Evolutionary conservation across 176 grass and related monocot species (phyloP).

Genomic region (Musa acuminata): DNA sequence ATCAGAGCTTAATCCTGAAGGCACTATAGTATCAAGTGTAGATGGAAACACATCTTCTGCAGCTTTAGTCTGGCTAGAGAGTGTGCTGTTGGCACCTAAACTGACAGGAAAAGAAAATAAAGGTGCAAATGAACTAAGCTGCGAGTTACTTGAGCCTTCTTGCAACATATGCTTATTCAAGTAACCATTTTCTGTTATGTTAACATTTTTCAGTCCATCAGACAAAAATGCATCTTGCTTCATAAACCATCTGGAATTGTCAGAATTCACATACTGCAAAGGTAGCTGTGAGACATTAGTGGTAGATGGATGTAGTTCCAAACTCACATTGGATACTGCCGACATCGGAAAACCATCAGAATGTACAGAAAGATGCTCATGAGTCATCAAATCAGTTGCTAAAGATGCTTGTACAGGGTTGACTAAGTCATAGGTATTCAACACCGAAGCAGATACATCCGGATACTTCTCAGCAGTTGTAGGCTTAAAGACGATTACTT

Average conservation of each 20-base stretch:
- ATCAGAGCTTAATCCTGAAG: conserved; percentile 32
- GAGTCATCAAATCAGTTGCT: conserved; percentile 20
- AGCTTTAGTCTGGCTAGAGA: conserved; percentile 31
- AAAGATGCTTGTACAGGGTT: conserved; percentile 29
- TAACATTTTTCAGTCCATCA: conserved; percentile 39
- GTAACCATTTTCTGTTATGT: conserved; percentile 47
- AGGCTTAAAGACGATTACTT: conserved; percentile 81
- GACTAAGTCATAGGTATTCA: conserved; percentile 13
- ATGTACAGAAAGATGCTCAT: conserved; percentile 31
- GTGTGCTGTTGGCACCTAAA: conserved; percentile 16
- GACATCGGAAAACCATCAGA: conserved; percentile 31
- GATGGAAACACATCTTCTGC: conserved; percentile 32
- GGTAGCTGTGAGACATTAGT: conserved; percentile 19
- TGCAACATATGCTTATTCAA: conserved; percentile 33
- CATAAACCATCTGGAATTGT: conserved; percentile 33
- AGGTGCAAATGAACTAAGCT: conserved; percentile 25
- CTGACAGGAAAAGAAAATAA: conserved; percentile 28
- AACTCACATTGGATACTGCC: conserved; percentile 26
- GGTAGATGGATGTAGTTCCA: conserved; percentile 11
- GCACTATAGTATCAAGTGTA: conserved; percentile 37
- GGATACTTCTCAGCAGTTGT: conserved; percentile 35
- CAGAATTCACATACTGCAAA: conserved; percentile 23
- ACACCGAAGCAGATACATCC: conserved; percentile 18
- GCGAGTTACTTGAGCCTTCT: conserved; percentile 3
- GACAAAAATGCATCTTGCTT: conserved; percentile 44